Percentiles rank a stretch among this genome's conserved stretches.
These are phyloP conservation scores for Penicillium sp. DNA, from an alignment of 2,329 filamentous ascomycete species.

Conservation along the genomic window DNA sequence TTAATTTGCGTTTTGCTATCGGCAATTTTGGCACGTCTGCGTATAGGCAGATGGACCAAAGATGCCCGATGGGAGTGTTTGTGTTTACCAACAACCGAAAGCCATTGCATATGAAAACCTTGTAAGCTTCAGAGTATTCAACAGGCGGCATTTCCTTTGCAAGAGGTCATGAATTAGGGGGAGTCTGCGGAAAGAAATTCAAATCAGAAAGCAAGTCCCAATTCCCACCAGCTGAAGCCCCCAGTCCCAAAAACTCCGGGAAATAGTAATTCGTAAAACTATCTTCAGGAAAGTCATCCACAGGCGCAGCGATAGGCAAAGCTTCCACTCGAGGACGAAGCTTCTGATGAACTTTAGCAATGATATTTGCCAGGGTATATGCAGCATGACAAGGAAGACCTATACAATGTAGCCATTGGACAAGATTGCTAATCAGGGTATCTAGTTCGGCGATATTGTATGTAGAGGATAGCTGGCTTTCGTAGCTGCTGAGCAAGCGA, in stretches of 20 bases:
- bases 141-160: not conserved
- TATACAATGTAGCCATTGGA: constrained; percentile 47
- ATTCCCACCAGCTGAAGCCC: constrained; percentile 29
- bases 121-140: too few species aligned
- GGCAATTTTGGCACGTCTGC: too few species aligned
- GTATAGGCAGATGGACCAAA: too few species aligned
- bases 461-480: constrained; percentile 34
- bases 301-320: constrained; percentile 3
- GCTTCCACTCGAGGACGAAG: constrained; percentile 33
- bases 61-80: too few species aligned
- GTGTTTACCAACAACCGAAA: too few species aligned
- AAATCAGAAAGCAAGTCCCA: constrained; percentile 36
- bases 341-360: constrained; percentile 37
- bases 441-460: constrained; percentile 43
- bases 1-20: too few species aligned
- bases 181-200: constrained; percentile 34
- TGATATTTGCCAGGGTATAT: constrained; percentile 45
- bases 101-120: too few species aligned
- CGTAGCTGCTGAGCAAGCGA: constrained; percentile 44
- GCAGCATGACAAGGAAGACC: constrained; percentile 49
- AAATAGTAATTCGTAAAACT: constrained; percentile 33
- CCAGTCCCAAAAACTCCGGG: constrained; percentile 38
- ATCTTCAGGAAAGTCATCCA: constrained; percentile 20
- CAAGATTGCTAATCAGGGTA: constrained; percentile 36
- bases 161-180: constrained; percentile 41